phyloP scores from a whole-genome alignment of 139 green algal species.

The Tetraselmis chui region DNA sequence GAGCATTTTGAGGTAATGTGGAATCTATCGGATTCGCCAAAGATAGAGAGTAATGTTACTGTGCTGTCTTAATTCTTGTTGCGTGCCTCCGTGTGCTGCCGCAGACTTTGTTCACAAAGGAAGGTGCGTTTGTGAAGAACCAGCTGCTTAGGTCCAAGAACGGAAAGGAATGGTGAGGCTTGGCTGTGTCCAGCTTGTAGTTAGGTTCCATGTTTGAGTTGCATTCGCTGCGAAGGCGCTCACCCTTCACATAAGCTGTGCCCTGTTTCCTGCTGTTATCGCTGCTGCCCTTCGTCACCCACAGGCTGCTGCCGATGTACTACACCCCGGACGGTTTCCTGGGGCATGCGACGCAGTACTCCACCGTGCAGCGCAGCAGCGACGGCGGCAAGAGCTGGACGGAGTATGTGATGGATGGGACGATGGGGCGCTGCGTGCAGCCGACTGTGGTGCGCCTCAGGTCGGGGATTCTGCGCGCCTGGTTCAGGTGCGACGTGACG shows the following conservation, averaged over 20 bases:
- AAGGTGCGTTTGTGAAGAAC: conserved; percentile 5
- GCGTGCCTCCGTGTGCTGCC: not conserved
- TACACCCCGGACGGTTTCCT: conserved; percentile 2
- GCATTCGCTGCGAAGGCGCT: too few species aligned
- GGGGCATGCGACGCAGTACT: not conserved
- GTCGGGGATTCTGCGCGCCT: not conserved
- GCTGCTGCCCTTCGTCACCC: too few species aligned
- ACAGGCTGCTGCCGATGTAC: conserved; percentile 1
- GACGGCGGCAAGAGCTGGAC: not conserved
- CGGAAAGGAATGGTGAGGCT: not conserved
- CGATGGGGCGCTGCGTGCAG: not conserved
- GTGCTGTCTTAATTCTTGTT: not conserved
- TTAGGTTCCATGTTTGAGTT: too few species aligned
- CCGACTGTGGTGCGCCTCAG: not conserved
- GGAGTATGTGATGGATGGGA: not conserved
- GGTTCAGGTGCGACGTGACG: not conserved
- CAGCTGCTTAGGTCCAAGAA: not conserved
- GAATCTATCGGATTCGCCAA: too few species aligned
- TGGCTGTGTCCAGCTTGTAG: too few species aligned
- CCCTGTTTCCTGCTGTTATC: too few species aligned
- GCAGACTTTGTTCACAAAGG: not conserved
- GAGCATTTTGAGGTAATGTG: too few species aligned
- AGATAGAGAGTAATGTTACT: too few species aligned
- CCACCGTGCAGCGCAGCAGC: conserved; percentile 3
- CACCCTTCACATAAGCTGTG: too few species aligned